phyloP scores from a whole-genome alignment of 192 early-diverging fungal genomes.

The Allomyces macrogynus region DNA sequence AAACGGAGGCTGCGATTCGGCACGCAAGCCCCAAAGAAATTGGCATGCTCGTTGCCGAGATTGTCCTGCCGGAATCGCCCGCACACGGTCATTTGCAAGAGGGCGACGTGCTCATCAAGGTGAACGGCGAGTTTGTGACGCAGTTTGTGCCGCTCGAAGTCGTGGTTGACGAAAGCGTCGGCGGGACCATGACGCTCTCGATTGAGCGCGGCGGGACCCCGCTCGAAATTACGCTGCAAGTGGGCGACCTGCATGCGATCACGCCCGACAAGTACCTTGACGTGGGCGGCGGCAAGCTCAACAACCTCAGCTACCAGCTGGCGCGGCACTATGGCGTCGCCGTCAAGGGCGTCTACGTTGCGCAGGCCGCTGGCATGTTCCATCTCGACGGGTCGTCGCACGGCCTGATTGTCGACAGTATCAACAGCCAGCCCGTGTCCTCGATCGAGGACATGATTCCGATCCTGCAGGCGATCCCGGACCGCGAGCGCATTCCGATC shows the following conservation, averaged over 20 bases:
- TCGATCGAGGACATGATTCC: conserved; percentile 55
- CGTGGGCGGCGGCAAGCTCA: conserved; percentile 58
- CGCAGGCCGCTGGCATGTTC: conserved; percentile 41
- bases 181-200: conserved; percentile 27
- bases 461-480: conserved; percentile 49
- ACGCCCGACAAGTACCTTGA: conserved; percentile 70
- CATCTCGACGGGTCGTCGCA: conserved; percentile 44
- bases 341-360: conserved; percentile 59
- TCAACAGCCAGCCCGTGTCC: conserved; percentile 54
- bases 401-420: conserved; percentile 53
- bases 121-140: conserved; percentile 53
- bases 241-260: conserved; percentile 51
- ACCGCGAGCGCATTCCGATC: conserved; percentile 54
- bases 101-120: conserved; percentile 48
- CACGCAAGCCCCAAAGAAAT: conserved; percentile 41
- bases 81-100: conserved; percentile 44
- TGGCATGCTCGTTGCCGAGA: conserved; percentile 59
- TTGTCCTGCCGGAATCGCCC: conserved; percentile 51
- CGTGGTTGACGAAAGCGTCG: conserved; percentile 47
- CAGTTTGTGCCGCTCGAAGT: conserved; percentile 59
- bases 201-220: conserved; percentile 53
- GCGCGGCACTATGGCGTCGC: conserved; percentile 30
- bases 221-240: conserved; percentile 30
- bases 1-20: conserved; percentile 42
- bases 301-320: conserved; percentile 31